These are phyloP conservation scores for Catharanthus roseus DNA, from an alignment of 257 asterid genomes.

Conservation along the genomic window DNA sequence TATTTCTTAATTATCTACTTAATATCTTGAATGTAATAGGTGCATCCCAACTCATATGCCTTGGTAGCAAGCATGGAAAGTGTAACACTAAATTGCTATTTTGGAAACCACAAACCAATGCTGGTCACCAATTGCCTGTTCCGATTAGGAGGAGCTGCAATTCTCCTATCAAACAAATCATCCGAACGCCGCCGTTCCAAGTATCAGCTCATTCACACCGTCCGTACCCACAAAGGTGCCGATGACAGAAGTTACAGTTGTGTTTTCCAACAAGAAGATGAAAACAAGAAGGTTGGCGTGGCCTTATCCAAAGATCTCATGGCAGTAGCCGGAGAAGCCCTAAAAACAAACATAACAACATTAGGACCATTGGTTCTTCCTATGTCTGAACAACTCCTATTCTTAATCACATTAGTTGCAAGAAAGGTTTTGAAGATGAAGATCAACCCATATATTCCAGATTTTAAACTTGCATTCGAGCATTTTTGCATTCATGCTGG, in stretches of 20 bases:
- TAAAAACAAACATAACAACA: constrained; percentile 25
- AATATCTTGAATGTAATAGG: constrained; percentile 17
- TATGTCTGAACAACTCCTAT: constrained; percentile 23
- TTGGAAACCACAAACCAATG: constrained; percentile 30
- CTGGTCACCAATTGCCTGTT: constrained; percentile 33
- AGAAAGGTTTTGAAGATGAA: constrained; percentile 23
- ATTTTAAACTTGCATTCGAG: constrained; percentile 37
- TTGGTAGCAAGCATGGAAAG: constrained; percentile 30
- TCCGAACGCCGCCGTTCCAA: constrained; percentile 19
- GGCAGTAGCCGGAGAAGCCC: constrained; percentile 32
- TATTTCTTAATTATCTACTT: too few relatives aligned
- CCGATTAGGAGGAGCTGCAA: constrained; percentile 31
- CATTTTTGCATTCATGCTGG: constrained; percentile 42
- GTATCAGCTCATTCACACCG: constrained; percentile 27
- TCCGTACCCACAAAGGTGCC: constrained; percentile 29
- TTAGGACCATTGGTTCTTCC: constrained; percentile 42
- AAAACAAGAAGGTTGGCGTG: constrained; percentile 8
- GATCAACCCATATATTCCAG: constrained; percentile 23
- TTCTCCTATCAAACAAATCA: constrained; percentile 25
- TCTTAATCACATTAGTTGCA: constrained; percentile 5
- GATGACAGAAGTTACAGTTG: constrained; percentile 27
- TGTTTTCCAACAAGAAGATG: constrained; percentile 27
- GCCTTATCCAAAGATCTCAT: constrained; percentile 26
- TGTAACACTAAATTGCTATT: constrained; percentile 12
- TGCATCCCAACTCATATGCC: constrained; percentile 20